Base-by-base conservation (phyloP, 2,329 filamentous ascomycete genomes). In the Thielaviopsis ethacetica region DNA sequence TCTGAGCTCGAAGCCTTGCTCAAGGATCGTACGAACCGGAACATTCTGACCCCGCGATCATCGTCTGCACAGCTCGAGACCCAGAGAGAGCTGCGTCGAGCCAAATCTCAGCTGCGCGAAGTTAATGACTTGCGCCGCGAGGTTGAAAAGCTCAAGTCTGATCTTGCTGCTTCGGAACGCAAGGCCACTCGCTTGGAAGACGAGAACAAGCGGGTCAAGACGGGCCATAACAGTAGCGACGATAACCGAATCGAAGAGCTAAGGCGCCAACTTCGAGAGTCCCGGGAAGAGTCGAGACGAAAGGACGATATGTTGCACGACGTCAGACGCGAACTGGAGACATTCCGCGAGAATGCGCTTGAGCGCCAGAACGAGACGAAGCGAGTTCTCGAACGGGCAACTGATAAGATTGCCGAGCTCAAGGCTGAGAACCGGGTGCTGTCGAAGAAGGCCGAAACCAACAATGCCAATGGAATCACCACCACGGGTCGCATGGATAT, bases 1-100 rank as follows among this genome's bases (percentile, higher is more conserved):
- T 76, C 80, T 61, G 78, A 83, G 62, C 71, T 85, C 58, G 79
- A 82, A 60, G 69, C 70, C 3, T 68, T 76, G 63, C 70, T 78
- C 17, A 76, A 73, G 60, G 73, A 73, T 1, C 68, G 67, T 17
- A 69, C 68, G 22, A 70, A 69, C 49, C 69, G 70, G 22, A 69
- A 72, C 38, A 67, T 70, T 19, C 68, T 70, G 19, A 78, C 78
- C 2, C 76, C 77, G 5, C 70, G 73, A 21, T 77, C 75, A 1
- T 76, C 80, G 54, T 73, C 74, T 60, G 77, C 75, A 2, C 66
- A 81, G 5, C 60, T 77, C 1, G 79, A 83, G 44, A 75, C 74
- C 2, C 75, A 77, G 58, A 72, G 75, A 47, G 79, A 83, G 65
- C 70, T 82, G 12, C 74, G 76, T 57, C 74, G 73, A 59, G 79